Evolutionary conservation across 768 basidiomycete genomes (phyloP), one percentile per base, ranked within the genome.

Genomic region (Serendipita vermifera): DNA sequence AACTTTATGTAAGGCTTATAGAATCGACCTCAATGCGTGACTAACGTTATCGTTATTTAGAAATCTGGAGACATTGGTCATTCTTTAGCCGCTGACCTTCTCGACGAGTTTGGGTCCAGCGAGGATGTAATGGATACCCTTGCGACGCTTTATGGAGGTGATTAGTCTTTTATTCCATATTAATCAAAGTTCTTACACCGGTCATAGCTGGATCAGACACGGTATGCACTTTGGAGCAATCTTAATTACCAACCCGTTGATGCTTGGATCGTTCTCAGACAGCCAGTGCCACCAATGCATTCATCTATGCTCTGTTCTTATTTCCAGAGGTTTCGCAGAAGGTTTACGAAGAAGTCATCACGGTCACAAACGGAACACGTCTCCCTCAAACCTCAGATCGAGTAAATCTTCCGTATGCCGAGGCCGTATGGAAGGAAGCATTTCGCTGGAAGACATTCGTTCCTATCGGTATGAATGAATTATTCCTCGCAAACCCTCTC

Each of bases 341-440:
- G 29, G 46, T 51, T 15, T 26, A 51, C n/a, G 46, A 4, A 29
- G 46, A 51, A n/a, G 31, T 26, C 24, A 15, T 22, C 22, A 7
- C 5, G 11, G 46, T 51, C 7, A 51, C 46, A 15, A 29, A 29
- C 31, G 46, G 46, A 20, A 15, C n/a, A 51, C 46, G 27, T 26
- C 46, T n/a, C n/a, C 46, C 31, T 29, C 20, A 20, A 14, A 39
- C 60, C 7, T 38, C 53, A 14, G 62, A 63, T 33, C 53, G 40
- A 14, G n/a, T 39, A n/a, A 57, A 56, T 17, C 59, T 63, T 9
- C 62, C 62, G 3, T 61, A 63, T 31, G 41, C 61, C 17, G 27
- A 31, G 7, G 62, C 62, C 14, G 22, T 63, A 11, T 31, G 55
- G 5, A 56, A 61, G 26, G 62, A 63, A 36, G 58, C 57, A 6